These are phyloP conservation scores for Funneliformis geosporum DNA, from an alignment of 192 early-diverging fungal genomes.

Conservation along the genomic window DNA sequence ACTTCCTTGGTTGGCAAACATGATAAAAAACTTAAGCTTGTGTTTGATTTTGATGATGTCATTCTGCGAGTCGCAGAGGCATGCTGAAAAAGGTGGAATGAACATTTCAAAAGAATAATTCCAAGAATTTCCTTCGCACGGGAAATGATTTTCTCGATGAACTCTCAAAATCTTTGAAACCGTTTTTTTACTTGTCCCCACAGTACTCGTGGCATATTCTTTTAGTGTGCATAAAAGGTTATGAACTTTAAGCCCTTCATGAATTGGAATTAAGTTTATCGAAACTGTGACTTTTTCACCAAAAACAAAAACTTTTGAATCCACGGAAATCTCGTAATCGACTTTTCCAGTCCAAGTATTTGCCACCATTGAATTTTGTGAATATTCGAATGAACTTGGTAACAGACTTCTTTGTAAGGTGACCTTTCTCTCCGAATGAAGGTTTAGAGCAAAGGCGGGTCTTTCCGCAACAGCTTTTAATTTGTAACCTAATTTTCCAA, in stretches of 20 bases:
- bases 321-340: constrained; percentile 56
- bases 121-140: constrained; percentile 17
- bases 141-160: background rate
- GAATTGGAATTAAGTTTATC: constrained; percentile 47
- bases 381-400: constrained; percentile 48
- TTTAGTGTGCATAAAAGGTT: constrained; percentile 52
- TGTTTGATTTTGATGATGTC: constrained; percentile 36
- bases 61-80: constrained; percentile 40
- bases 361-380: constrained; percentile 50
- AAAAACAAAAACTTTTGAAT: constrained; percentile 53
- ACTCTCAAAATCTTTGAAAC: constrained; percentile 10
- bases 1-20: constrained; percentile 30
- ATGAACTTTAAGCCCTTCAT: constrained; percentile 44
- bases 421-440: constrained; percentile 35
- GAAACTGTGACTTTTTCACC: constrained; percentile 52
- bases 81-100: constrained; percentile 21
- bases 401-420: constrained; percentile 50
- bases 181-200: constrained; percentile 20
- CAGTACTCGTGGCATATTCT: constrained; percentile 53
- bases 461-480: constrained; percentile 57
- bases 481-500: constrained; percentile 51
- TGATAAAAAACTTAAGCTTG: constrained; percentile 37
- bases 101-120: background rate
- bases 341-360: constrained; percentile 58
- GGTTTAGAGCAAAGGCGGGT: constrained; percentile 53